Evolutionary conservation across 805 yeast genomes (phyloP).

Genomic region (Sungouiella thailandica): DNA sequence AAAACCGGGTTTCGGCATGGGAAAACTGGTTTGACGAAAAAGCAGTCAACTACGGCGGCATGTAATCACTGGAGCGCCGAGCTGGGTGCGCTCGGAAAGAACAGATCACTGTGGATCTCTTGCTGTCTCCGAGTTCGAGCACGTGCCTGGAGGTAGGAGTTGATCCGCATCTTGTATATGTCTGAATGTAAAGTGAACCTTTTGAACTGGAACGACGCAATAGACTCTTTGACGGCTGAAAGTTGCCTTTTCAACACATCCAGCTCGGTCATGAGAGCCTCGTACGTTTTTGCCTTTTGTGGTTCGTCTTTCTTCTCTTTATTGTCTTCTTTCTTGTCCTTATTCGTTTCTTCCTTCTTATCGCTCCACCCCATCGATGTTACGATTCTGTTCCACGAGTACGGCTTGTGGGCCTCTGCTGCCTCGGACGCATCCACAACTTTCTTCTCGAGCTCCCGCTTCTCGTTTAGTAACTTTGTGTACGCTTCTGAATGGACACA

Average conservation of each 20-base stretch:
- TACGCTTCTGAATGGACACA: conserved; percentile 34
- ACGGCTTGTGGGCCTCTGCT: conserved; percentile 27
- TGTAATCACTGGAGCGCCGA: conserved; percentile 3
- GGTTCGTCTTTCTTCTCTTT: conserved; percentile 16
- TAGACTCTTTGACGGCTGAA: conserved; percentile 13
- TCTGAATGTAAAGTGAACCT: conserved; percentile 35
- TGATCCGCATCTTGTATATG: conserved; percentile 39
- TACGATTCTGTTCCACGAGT: conserved; percentile 28
- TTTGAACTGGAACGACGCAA: conserved; percentile 30
- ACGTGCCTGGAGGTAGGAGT: conserved; percentile 29
- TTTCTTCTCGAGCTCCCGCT: conserved; percentile 15
- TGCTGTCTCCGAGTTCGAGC: conserved; percentile 24
- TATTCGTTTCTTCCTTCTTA: conserved; percentile 9
- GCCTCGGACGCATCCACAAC: conserved; percentile 17
- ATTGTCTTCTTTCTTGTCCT: conserved; percentile 19
- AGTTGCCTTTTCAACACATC: conserved; percentile 14
- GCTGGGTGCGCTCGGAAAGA: conserved; percentile 30
- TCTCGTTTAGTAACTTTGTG: conserved; percentile 19
- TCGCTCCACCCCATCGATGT: conserved; percentile 15
- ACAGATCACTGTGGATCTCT: conserved; percentile 29
- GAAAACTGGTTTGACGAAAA: conserved; percentile 75
- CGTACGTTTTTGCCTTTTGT: conserved; percentile 10
- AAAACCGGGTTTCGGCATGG: conserved; percentile 55
- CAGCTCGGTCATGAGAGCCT: conserved; percentile 15
- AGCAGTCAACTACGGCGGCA: conserved; percentile 47